Evolutionary conservation across 139 green algal genomes (phyloP).

Genomic region (Trebouxia sp.): DNA sequence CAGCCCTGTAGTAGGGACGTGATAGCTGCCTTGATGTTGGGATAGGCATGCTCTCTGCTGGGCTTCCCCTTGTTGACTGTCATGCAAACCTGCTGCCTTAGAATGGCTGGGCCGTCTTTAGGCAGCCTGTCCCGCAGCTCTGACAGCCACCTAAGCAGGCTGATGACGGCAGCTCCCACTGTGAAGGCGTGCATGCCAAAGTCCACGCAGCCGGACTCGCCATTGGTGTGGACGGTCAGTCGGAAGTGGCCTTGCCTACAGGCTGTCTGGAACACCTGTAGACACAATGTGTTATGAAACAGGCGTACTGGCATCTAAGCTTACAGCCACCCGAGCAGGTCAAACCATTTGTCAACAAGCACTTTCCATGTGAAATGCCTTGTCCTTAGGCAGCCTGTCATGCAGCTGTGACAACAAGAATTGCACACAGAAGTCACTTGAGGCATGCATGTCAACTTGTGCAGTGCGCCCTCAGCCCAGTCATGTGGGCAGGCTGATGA

Average conservation of each 20-base stretch:
- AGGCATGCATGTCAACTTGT: too few species aligned
- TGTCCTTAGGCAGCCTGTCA: conserved; percentile 38
- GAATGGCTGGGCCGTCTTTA: conserved; percentile 9
- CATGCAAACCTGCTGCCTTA: conserved; percentile 38
- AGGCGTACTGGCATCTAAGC: too few species aligned
- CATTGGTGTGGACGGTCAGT: conserved; percentile 23
- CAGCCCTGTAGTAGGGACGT: conserved; percentile 38
- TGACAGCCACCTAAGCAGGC: conserved; percentile 49
- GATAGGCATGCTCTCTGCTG: conserved; percentile 47
- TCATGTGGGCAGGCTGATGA: conserved; percentile 50
- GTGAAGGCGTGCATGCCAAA: conserved; percentile 64
- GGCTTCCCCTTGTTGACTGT: conserved; percentile 56
- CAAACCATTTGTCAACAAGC: too few species aligned
- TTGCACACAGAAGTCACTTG: too few species aligned
- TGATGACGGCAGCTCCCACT: conserved; percentile 47
- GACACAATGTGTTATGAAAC: neutral
- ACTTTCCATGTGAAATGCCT: too few species aligned
- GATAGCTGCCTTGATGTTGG: conserved; percentile 47
- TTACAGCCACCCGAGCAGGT: too few species aligned
- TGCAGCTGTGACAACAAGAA: conserved; percentile 49
- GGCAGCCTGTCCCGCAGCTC: conserved; percentile 49
- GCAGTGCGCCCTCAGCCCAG: too few species aligned
- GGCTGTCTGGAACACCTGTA: conserved; percentile 33
- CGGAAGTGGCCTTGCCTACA: conserved; percentile 32
- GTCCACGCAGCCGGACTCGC: conserved; percentile 42